Base-by-base conservation (phyloP, 2,329 filamentous ascomycete genomes). In the Aspergillus calidoustus region DNA sequence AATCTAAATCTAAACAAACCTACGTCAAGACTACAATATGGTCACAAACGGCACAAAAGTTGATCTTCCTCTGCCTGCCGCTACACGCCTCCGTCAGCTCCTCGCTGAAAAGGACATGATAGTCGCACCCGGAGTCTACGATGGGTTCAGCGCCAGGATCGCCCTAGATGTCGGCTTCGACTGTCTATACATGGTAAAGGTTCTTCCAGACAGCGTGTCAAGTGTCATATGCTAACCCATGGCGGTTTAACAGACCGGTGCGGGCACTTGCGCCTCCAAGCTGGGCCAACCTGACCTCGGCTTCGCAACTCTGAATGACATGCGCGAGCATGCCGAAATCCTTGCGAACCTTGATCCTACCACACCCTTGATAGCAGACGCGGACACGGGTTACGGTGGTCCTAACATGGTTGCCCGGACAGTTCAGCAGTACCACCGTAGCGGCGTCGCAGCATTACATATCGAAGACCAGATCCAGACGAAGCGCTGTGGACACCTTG, bases 231-330 rank as follows among this genome's bases (percentile, higher is more conserved):
- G 34, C 34, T 38, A 38, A 38, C 7, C 25, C 25, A 7, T 28
- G 25, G 25, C 6, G 25, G 1, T 28, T 28, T 4, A 28, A 4
- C 60, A 87, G 85, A 89, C 87, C 11, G 87, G 87, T 17, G 86
- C 87, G 25, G 87, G 87, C 46, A 88, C 86, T 1, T 81, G 81
- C 17, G 85, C 86, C 61, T 89, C 87, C 0, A 78, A 82, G 30
- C 82, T 90, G 0, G 87, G 88, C 31, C 82, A 83, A 77, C 82
- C 88, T 2, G 88, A 90, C 69, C 82, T 90, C 4, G 87, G 86
- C 47, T 77, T 90, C 13, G 83, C 85, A 2, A 85, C 86, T 0
- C 78, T 87, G 34, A 82, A 84, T 68, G 87, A 90, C 74, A 90
- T 90, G 87, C 78, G 80, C 41, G 76, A 78, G 49, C 86, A 89